Conservation (phyloP, 495 filamentous ascomycete species). For the Oidiodendron maius region DNA sequence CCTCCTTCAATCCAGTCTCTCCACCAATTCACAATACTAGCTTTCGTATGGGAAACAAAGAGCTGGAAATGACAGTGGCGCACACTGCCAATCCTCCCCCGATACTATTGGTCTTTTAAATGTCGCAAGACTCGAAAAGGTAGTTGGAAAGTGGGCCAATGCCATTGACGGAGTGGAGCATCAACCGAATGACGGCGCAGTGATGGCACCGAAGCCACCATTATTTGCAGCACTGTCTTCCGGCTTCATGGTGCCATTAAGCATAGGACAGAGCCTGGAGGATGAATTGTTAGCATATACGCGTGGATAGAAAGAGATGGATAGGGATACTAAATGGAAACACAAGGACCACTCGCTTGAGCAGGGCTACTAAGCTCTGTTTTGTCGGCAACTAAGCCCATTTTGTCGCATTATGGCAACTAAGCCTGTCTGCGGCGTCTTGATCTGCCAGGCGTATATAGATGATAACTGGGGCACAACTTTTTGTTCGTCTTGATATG, state of each 20-base stretch:
- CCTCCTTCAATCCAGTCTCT: too few species aligned
- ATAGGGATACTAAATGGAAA: conserved; percentile 6
- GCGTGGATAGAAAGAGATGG: conserved; percentile 2
- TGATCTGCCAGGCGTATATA: too few species aligned
- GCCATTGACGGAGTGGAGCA: neutral
- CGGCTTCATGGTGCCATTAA: conserved; percentile 78
- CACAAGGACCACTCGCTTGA: neutral
- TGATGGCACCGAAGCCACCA: conserved; percentile 47
- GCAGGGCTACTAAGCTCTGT: neutral
- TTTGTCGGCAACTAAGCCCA: too few species aligned
- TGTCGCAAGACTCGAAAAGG: too few species aligned
- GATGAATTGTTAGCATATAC: conserved; percentile 29
- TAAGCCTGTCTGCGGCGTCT: too few species aligned
- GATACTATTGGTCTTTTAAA: too few species aligned
- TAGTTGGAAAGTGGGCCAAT: too few species aligned
- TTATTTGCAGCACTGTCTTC: conserved; percentile 51
- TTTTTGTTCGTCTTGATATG: conserved; percentile 99
- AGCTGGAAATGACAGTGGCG: too few species aligned
- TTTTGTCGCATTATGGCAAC: too few species aligned
- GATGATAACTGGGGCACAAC: conserved; percentile 39
- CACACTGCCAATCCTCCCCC: too few species aligned
- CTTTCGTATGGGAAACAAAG: too few species aligned
- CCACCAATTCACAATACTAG: too few species aligned
- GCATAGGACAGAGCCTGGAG: conserved; percentile 75
- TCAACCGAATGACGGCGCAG: conserved; percentile 18